A percentile compares a stretch with the other conserved stretches of the same genome.
Conservation (phyloP, 1,284 basidiomycete species). For the Ganoderma boninense region DNA sequence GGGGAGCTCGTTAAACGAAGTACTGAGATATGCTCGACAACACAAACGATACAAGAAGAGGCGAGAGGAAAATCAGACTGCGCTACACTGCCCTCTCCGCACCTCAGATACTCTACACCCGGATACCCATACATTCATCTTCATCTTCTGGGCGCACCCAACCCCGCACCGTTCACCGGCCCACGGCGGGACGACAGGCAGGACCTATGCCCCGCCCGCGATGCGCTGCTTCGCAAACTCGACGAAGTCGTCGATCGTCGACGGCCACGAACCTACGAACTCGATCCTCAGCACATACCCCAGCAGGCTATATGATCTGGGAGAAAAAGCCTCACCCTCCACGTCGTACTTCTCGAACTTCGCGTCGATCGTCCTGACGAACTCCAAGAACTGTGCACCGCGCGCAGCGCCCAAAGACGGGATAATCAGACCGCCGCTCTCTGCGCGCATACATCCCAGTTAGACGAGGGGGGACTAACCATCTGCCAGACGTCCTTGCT, state of each 20-base stretch:
- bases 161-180: neutral
- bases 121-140: neutral
- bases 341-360: constrained; percentile 86
- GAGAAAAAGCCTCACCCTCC: constrained; percentile 64
- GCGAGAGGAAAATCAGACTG: neutral
- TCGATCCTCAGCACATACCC: neutral
- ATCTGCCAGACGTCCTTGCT: constrained; percentile 96
- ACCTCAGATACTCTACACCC: constrained; percentile 6
- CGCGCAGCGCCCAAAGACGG: no score
- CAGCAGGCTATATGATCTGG: neutral
- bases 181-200: neutral
- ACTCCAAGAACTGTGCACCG: constrained; percentile 74
- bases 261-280: constrained; percentile 88
- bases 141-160: neutral
- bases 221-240: constrained; percentile 63
- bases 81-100: neutral
- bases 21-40: constrained; percentile 7
- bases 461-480: constrained; percentile 53
- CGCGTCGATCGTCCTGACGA: constrained; percentile 83
- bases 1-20: neutral
- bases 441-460: neutral
- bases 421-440: neutral
- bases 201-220: constrained; percentile 16
- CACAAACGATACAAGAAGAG: constrained; percentile 7
- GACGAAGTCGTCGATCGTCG: constrained; percentile 90